A percentile compares a stretch with the other conserved stretches of the same genome.
These are phyloP conservation scores for Oemleria cerasiformis DNA, from an alignment of 306 rosid species.

Conservation along the genomic window DNA sequence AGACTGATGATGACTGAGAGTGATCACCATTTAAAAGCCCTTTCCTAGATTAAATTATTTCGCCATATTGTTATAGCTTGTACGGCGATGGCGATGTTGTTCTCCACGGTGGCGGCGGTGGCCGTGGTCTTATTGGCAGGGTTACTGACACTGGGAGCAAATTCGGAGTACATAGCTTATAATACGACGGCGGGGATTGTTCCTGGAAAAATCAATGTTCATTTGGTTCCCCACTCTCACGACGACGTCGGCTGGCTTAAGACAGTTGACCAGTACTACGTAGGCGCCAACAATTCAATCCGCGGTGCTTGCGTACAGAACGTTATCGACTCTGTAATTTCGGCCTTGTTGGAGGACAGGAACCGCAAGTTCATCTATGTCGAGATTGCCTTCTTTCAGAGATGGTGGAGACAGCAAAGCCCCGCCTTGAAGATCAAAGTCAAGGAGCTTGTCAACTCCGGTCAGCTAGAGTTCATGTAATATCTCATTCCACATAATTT, in stretches of 20 bases:
- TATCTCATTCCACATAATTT: background rate
- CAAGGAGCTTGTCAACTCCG: slow-evolving; percentile 66
- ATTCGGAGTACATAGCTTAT: slow-evolving; percentile 61
- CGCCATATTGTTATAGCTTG: background rate
- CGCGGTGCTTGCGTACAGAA: slow-evolving; percentile 90
- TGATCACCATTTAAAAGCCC: background rate
- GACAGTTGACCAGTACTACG: slow-evolving; percentile 85
- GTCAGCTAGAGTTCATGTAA: slow-evolving; percentile 90
- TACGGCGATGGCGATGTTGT: slow-evolving; percentile 30
- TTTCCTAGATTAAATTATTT: background rate
- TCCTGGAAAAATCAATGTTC: slow-evolving; percentile 51
- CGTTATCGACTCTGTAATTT: slow-evolving; percentile 69
- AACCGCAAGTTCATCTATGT: slow-evolving; percentile 78
- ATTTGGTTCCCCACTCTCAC: slow-evolving; percentile 83
- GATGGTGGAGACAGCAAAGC: slow-evolving; percentile 93
- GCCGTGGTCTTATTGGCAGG: slow-evolving; percentile 23
- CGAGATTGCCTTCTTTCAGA: slow-evolving; percentile 80
- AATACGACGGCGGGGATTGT: slow-evolving; percentile 54
- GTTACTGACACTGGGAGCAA: slow-evolving; percentile 16
- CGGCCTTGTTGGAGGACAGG: slow-evolving; percentile 62
- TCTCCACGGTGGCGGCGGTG: slow-evolving; percentile 1
- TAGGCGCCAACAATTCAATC: slow-evolving; percentile 81
- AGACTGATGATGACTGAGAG: background rate
- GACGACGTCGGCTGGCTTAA: slow-evolving; percentile 92
- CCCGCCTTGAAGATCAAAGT: slow-evolving; percentile 53